These are phyloP conservation scores for Leptomonas seymouri DNA, from an alignment of 208 protist genomes.

Conservation along the genomic window DNA sequence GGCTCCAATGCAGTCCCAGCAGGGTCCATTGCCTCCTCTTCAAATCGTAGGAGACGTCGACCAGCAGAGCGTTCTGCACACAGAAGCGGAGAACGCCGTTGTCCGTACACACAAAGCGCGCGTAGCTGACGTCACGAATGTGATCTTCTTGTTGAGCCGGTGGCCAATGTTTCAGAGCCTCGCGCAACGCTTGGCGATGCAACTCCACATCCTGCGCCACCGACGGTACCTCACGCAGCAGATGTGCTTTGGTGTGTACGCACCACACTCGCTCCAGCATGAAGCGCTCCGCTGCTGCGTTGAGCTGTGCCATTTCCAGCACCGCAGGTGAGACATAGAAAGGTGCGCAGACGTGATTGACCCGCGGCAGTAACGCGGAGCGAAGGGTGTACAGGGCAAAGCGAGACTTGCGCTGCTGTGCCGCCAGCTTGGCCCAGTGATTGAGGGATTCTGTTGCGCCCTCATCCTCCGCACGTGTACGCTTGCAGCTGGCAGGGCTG, in stretches of 20 bases:
- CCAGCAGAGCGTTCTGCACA: constrained; percentile 52
- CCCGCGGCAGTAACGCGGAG: constrained; percentile 49
- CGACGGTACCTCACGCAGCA: constrained; percentile 58
- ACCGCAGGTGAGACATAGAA: constrained; percentile 64
- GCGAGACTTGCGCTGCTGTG: constrained; percentile 46
- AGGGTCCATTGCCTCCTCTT: constrained; percentile 40
- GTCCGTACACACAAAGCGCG: constrained; percentile 23
- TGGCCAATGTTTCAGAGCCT: constrained; percentile 16
- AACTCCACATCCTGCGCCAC: constrained; percentile 31
- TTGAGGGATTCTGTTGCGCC: background rate
- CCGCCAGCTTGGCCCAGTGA: constrained; percentile 17
- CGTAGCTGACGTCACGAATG: constrained; percentile 18
- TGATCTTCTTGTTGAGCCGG: constrained; percentile 5
- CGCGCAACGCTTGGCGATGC: constrained; percentile 15
- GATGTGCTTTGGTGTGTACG: constrained; percentile 55
- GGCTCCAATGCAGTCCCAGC: constrained; percentile 58
- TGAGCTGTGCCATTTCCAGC: constrained; percentile 48
- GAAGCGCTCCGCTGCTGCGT: constrained; percentile 52
- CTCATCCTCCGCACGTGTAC: background rate
- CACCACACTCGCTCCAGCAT: constrained; percentile 61
- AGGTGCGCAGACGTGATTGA: constrained; percentile 26
- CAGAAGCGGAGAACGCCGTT: constrained; percentile 55
- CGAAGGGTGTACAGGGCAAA: constrained; percentile 65
- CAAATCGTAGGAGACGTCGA: constrained; percentile 75
- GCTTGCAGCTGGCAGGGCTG: background rate